Conservation (phyloP, 2,329 filamentous ascomycete genomes). For the Hypoxylon sp. region DNA sequence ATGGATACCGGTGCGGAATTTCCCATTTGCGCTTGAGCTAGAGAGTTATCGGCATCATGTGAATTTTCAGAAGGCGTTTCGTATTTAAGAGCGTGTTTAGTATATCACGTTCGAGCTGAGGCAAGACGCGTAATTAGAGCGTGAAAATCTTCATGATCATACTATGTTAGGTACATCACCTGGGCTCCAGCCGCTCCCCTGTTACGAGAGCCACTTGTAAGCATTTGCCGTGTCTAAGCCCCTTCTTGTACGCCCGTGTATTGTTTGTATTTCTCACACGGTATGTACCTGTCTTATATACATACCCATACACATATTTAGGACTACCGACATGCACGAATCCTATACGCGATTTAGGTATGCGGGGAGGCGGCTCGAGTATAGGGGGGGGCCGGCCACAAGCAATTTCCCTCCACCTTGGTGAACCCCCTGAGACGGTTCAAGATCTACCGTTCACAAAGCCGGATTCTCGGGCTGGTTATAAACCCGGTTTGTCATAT, state of each 20-base stretch:
- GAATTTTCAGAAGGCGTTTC: background rate
- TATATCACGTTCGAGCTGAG: constrained; percentile 8
- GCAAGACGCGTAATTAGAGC: constrained; percentile 9
- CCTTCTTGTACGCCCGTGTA: background rate
- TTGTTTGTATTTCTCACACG: constrained; percentile 17
- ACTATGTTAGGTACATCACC: background rate
- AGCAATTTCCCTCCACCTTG: constrained; percentile 26
- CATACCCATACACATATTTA: background rate
- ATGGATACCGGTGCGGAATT: constrained; percentile 6
- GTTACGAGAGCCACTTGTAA: background rate
- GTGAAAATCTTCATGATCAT: constrained; percentile 12
- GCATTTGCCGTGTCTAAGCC: constrained; percentile 3
- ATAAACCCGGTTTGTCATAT: constrained; percentile 9
- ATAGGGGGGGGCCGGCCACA: constrained; percentile 26
- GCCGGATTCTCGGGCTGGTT: constrained; percentile 2
- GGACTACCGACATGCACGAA: constrained; percentile 12
- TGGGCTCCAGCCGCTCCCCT: background rate
- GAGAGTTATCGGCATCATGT: constrained; percentile 7
- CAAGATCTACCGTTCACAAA: constrained; percentile 9
- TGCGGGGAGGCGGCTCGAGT: constrained; percentile 28
- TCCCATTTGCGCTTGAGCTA: constrained; percentile 4
- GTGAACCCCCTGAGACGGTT: constrained; percentile 24
- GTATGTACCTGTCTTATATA: background rate
- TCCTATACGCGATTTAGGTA: constrained; percentile 13
- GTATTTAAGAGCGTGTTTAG: constrained; percentile 1